phyloP scores from a whole-genome alignment of 2,329 filamentous ascomycete species.

The Sclerotinia trifoliorum region DNA sequence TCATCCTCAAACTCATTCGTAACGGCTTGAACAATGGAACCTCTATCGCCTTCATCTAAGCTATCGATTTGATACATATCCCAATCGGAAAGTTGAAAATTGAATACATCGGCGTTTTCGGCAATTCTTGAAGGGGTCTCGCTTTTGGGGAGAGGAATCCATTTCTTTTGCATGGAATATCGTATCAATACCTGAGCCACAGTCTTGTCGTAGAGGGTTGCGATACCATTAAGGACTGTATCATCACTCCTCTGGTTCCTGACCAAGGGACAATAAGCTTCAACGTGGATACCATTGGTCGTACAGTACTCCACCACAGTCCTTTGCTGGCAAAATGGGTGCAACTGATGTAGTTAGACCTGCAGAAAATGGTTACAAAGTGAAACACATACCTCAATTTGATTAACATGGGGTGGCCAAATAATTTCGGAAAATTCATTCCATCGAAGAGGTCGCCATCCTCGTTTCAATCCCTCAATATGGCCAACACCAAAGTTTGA shows the following conservation, averaged over 20 bases:
- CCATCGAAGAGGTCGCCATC: background rate
- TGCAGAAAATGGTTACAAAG: background rate
- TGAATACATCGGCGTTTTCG: slow-evolving; percentile 55
- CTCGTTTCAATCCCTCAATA: slow-evolving; percentile 20
- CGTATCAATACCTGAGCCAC: slow-evolving; percentile 66
- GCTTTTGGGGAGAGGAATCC: slow-evolving; percentile 68
- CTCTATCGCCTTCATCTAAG: slow-evolving; percentile 50
- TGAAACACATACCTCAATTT: slow-evolving; percentile 34
- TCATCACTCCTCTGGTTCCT: slow-evolving; percentile 58
- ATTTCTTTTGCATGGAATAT: slow-evolving; percentile 57
- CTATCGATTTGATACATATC: slow-evolving; percentile 57
- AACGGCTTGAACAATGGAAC: slow-evolving; percentile 40
- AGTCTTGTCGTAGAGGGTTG: slow-evolving; percentile 58
- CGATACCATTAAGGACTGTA: slow-evolving; percentile 54
- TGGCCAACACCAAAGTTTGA: slow-evolving; percentile 22
- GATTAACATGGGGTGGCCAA: slow-evolving; percentile 23
- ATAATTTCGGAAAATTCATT: background rate
- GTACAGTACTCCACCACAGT: slow-evolving; percentile 52
- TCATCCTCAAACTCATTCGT: slow-evolving; percentile 24
- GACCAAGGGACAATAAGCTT: slow-evolving; percentile 53
- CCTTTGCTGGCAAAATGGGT: slow-evolving; percentile 65
- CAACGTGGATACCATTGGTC: slow-evolving; percentile 50
- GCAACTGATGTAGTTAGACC: slow-evolving; percentile 43
- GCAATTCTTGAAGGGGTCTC: slow-evolving; percentile 57
- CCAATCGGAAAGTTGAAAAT: slow-evolving; percentile 54